phyloP scores from a whole-genome alignment of 2,329 filamentous ascomycete species.

The Aureobasidium sp. region DNA sequence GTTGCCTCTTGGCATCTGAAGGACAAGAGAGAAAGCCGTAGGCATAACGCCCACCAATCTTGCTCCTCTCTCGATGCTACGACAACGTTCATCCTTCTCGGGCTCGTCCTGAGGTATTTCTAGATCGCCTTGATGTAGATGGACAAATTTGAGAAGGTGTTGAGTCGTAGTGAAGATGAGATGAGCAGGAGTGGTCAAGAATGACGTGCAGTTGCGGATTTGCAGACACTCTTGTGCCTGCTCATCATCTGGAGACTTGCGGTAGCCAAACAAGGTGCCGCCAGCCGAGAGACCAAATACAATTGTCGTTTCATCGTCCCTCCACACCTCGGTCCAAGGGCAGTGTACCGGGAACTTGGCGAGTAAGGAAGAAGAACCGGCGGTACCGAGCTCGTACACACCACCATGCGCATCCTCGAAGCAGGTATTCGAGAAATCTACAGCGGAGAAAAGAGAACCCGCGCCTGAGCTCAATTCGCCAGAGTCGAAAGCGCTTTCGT shows the following conservation, averaged over 20 bases:
- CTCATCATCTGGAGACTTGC: constrained; percentile 17
- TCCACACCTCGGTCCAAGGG: constrained; percentile 27
- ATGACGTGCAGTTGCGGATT: constrained; percentile 86
- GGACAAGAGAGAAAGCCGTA: constrained; percentile 72
- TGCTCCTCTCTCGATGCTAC: constrained; percentile 84
- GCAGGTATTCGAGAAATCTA: constrained; percentile 21
- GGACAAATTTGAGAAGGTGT: constrained; percentile 89
- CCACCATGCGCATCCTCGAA: constrained; percentile 20
- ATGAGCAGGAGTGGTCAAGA: constrained; percentile 71
- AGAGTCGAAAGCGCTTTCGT: not conserved
- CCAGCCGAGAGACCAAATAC: constrained; percentile 63
- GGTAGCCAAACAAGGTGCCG: constrained; percentile 64
- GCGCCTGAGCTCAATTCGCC: not conserved
- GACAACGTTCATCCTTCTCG: constrained; percentile 84
- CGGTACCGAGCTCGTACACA: not conserved
- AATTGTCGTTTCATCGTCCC: constrained; percentile 33
- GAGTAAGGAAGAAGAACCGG: not conserved
- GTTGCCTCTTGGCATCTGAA: constrained; percentile 96
- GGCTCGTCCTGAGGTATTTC: constrained; percentile 82
- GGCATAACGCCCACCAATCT: constrained; percentile 84
- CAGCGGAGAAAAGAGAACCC: constrained; percentile 4
- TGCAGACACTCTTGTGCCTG: constrained; percentile 57
- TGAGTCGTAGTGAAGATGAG: constrained; percentile 88
- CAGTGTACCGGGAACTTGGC: constrained; percentile 22
- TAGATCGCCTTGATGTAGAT: constrained; percentile 63